Evolutionary conservation across 768 basidiomycete genomes (phyloP).

Genomic region (Termitomyces sp.): DNA sequence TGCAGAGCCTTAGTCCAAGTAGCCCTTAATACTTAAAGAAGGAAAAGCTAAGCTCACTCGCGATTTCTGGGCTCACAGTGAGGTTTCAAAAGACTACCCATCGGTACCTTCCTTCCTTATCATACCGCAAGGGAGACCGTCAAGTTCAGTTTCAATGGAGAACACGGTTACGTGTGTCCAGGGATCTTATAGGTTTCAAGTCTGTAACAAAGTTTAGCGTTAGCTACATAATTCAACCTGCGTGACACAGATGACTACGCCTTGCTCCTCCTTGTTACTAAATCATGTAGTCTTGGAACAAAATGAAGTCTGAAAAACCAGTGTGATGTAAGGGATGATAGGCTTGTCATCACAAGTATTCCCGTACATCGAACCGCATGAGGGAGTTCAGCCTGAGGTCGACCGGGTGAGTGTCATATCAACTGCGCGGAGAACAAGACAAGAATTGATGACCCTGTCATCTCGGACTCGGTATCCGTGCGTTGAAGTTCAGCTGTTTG

Average conservation of each 20-base stretch:
- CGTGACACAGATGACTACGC: not conserved
- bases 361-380: not conserved
- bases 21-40: not conserved
- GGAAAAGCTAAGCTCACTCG: not conserved
- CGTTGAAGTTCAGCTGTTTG: too few relatives aligned
- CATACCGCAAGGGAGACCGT: not conserved
- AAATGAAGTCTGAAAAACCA: too few relatives aligned
- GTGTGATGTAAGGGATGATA: not conserved
- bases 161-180: not conserved
- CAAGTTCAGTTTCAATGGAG: too few relatives aligned
- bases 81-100: not conserved
- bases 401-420: not conserved
- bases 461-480: too few relatives aligned
- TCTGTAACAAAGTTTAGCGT: not conserved
- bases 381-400: too few relatives aligned
- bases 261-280: not conserved
- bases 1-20: not conserved
- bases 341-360: not conserved
- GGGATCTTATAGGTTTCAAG: not conserved
- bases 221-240: not conserved
- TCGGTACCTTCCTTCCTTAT: not conserved
- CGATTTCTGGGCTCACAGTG: not conserved
- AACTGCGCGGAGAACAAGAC: not conserved
- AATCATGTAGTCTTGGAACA: not conserved
- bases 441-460: not conserved